Percentiles rank a stretch among this genome's conserved stretches.
These are phyloP conservation scores for Homolaphlyctis polyrhiza DNA, from an alignment of 371 early-diverging fungal genomes.

Conservation along the genomic window DNA sequence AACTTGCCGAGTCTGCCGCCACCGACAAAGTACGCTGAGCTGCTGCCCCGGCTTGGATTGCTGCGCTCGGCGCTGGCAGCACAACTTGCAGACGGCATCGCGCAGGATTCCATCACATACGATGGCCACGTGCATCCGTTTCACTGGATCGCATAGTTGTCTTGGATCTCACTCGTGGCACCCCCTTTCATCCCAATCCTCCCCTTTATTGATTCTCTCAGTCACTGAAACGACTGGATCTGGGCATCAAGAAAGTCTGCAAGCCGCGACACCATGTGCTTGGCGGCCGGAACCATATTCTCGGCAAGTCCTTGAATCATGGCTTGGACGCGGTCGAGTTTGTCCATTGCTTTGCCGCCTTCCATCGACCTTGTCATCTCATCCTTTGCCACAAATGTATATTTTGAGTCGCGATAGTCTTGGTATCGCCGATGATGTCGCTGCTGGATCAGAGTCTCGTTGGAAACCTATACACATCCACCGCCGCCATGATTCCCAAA, in stretches of 20 bases:
- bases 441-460: conserved; percentile 34
- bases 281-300: not conserved
- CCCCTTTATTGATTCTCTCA: not conserved
- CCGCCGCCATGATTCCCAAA: too few relatives aligned
- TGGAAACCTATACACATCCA: conserved; percentile 17
- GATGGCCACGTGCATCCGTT: not conserved
- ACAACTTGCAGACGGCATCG: conserved; percentile 11
- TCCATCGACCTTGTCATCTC: conserved; percentile 20
- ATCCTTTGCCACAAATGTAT: conserved; percentile 26
- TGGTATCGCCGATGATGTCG: conserved; percentile 33
- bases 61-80: conserved; percentile 13
- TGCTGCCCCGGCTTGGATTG: conserved; percentile 12
- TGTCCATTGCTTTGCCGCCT: conserved; percentile 9
- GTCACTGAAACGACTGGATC: conserved; percentile 14
- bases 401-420: conserved; percentile 30
- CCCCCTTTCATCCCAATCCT: conserved; percentile 4
- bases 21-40: not conserved
- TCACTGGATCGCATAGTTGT: not conserved
- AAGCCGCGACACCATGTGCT: conserved; percentile 9
- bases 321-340: not conserved
- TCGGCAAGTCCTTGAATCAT: not conserved
- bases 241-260: conserved; percentile 18
- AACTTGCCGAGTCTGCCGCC: not conserved
- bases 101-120: not conserved
- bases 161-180: not conserved